Conservation (phyloP, 108 stramenopile genomes). For the Pelagomonas calceolata region DNA sequence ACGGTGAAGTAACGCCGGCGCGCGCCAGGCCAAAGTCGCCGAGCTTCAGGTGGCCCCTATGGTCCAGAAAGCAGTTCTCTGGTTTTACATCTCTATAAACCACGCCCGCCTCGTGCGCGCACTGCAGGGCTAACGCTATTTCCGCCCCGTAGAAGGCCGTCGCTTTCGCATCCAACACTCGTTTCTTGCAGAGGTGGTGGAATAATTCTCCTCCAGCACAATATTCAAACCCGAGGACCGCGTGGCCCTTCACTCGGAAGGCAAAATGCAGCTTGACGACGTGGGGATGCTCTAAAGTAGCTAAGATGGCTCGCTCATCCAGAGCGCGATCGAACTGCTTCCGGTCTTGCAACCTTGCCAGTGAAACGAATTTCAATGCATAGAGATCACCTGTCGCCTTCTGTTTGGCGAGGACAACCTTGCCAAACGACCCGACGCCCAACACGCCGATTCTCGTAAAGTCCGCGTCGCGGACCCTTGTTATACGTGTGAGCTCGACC, state of each 20-base stretch:
- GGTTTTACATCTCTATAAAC: slow-evolving; percentile 14
- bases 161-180: slow-evolving; percentile 81
- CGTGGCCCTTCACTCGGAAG: slow-evolving; percentile 67
- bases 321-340: slow-evolving; percentile 41
- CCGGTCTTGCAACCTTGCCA: slow-evolving; percentile 25
- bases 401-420: slow-evolving; percentile 70
- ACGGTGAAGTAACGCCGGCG: slow-evolving; percentile 20
- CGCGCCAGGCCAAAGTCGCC: slow-evolving; percentile 81
- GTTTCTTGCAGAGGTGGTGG: slow-evolving; percentile 81
- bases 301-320: slow-evolving; percentile 36
- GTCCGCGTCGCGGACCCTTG: too few relatives aligned
- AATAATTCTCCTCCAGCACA: slow-evolving; percentile 94
- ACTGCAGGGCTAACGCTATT: slow-evolving; percentile 63
- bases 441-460: slow-evolving; percentile 58
- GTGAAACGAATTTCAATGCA: slow-evolving; percentile 37
- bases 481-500: too few relatives aligned
- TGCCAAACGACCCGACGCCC: slow-evolving; percentile 81
- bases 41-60: slow-evolving; percentile 77
- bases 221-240: slow-evolving; percentile 85
- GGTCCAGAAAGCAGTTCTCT: slow-evolving; percentile 73
- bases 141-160: slow-evolving; percentile 86
- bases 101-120: slow-evolving; percentile 17
- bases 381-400: slow-evolving; percentile 32
- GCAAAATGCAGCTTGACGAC: slow-evolving; percentile 80
- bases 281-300: slow-evolving; percentile 58